Conservation (phyloP, 2,329 filamentous ascomycete genomes). For the Coccinonectria pachysandricola region DNA sequence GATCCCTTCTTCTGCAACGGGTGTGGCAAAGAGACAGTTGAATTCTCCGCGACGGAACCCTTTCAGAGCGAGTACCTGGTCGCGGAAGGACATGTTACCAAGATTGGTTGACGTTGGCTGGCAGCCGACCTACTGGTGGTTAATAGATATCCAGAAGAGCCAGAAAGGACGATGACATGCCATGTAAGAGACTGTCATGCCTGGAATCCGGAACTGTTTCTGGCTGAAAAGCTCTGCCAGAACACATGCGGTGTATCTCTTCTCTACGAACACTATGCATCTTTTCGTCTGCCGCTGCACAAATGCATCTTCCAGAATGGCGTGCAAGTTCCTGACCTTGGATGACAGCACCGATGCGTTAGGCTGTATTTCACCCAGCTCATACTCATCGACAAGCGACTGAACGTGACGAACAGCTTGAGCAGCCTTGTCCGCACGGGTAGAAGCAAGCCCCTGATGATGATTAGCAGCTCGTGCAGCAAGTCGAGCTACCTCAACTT, state of each 20-base stretch:
- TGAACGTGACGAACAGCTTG: constrained; percentile 48
- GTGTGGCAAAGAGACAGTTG: constrained; percentile 58
- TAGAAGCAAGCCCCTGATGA: constrained; percentile 7
- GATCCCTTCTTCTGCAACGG: constrained; percentile 57
- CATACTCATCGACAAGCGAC: constrained; percentile 41
- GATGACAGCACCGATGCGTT: constrained; percentile 45
- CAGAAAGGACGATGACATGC: constrained; percentile 33
- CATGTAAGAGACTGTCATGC: constrained; percentile 52
- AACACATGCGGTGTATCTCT: constrained; percentile 65
- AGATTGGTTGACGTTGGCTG: constrained; percentile 32
- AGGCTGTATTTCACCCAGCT: constrained; percentile 28
- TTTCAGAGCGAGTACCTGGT: constrained; percentile 64
- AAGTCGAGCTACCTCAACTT: constrained; percentile 51
- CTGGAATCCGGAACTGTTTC: constrained; percentile 40
- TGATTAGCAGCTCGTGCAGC: constrained; percentile 47
- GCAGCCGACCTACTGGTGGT: constrained; percentile 20
- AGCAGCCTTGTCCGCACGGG: constrained; percentile 36
- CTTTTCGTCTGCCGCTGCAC: constrained; percentile 36
- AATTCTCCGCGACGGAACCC: constrained; percentile 48
- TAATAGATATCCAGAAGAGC: neutral
- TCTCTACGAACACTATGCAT: constrained; percentile 82
- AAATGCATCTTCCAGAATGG: constrained; percentile 55
- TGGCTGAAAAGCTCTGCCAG: constrained; percentile 58
- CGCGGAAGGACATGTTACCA: constrained; percentile 55
- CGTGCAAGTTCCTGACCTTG: constrained; percentile 58